These are phyloP conservation scores for Pseudopyricularia cyperi DNA, from an alignment of 2,329 filamentous ascomycete species.

Conservation along the genomic window DNA sequence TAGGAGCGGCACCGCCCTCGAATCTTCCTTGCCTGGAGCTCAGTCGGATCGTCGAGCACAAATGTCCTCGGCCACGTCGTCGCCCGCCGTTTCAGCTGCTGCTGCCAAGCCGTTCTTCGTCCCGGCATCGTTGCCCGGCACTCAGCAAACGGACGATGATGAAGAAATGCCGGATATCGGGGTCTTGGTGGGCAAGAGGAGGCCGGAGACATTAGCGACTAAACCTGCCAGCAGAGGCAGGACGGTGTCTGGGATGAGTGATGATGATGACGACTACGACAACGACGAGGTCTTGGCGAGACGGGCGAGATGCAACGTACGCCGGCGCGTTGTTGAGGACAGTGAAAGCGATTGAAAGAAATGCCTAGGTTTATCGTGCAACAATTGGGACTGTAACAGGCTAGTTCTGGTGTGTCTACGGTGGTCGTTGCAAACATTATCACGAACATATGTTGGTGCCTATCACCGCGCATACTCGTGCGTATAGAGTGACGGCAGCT, in stretches of 20 bases:
- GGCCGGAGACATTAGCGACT: background rate
- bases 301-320: background rate
- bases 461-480: no score
- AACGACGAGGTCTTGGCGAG: background rate
- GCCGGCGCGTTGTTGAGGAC: slow-evolving; percentile 4
- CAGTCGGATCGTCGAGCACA: background rate
- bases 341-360: slow-evolving; percentile 5
- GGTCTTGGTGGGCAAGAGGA: background rate
- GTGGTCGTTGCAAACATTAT: no score
- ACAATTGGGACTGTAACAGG: no score
- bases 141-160: slow-evolving; percentile 1
- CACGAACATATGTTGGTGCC: no score
- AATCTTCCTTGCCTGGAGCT: background rate
- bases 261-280: slow-evolving; percentile 6
- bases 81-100: background rate
- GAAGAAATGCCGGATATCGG: background rate
- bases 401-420: no score
- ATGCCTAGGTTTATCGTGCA: background rate
- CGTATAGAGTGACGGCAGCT: no score
- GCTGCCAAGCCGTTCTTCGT: slow-evolving; percentile 1
- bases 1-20: background rate
- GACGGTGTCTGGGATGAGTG: background rate
- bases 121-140: background rate
- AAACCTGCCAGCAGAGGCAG: background rate
- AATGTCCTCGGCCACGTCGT: background rate